Base-by-base conservation (phyloP, 1,139 yeast genomes). In the Debaryomycetaceae sp. region DNA sequence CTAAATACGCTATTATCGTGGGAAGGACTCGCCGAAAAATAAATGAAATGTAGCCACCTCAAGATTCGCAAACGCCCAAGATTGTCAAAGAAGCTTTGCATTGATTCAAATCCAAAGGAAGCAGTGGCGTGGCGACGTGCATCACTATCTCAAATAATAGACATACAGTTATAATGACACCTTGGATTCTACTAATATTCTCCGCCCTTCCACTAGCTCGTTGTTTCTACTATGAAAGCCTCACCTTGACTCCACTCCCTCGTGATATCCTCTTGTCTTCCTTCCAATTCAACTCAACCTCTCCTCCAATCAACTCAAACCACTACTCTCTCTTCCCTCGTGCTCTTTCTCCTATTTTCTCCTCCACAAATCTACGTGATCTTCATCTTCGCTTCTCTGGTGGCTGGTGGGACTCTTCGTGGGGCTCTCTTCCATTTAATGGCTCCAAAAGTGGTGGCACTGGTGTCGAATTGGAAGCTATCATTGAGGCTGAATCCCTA, bases 391-490 rank as follows among this genome's bases (percentile, higher is more conserved):
- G 96, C 29, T 87, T 92, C 49, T 73, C 93, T 2, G 94, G 85
- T 49, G 99, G 98, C 1, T 90, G 96, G 93, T 95, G 90, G 45
- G 62, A 87, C 0, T 83, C 80, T 35, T 58, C 69, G 5, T 90
- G 96, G 94, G 98, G 98, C 0, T 58, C 66, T 27, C 63, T 83
- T 29, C 96, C 96, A 0, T 57, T 61, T 28, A 58, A 73, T 40
- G 99, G 99, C 0, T 46, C 53, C 10, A 60, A 56, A 32, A 68
- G 87, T 30, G 98, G 98, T 15, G 98, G 98, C 2, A 81, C 92
- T 3, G 99, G 99, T 21, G 95, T 90, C 8, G 99, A 92, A 51
- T 49, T 90, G 8, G 83, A 93, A 83, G 92, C 96, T 0, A 66
- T 76, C 27, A 68, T 90, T 15, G 92, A 80, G 44, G 90, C 92